These are phyloP conservation scores for Rhodotorula kratochvilovae DNA, from an alignment of 768 basidiomycete genomes.

Conservation along the genomic window DNA sequence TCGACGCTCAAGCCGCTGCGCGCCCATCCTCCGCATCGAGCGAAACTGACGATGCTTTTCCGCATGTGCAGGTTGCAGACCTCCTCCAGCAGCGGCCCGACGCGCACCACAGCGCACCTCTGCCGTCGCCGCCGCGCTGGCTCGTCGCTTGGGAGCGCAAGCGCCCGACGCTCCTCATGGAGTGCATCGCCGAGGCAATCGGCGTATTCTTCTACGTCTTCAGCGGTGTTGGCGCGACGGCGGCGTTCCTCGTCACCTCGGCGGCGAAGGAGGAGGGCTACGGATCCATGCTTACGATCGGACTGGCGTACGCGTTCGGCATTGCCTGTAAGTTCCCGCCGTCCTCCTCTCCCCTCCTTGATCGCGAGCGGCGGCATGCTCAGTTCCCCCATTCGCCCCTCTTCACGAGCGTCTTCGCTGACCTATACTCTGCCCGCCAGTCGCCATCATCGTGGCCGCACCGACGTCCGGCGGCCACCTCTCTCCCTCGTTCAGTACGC, in stretches of 20 bases:
- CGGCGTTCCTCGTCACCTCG: slow-evolving; percentile 51
- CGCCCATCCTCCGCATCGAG: no score
- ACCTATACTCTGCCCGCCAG: background rate
- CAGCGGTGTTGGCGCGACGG: slow-evolving; percentile 58
- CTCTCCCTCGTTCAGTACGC: slow-evolving; percentile 58
- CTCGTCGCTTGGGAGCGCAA: slow-evolving; percentile 27
- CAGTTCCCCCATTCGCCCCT: no score
- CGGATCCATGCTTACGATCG: slow-evolving; percentile 59
- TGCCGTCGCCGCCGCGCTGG: slow-evolving; percentile 14
- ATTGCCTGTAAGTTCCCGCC: slow-evolving; percentile 50
- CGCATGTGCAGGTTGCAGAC: slow-evolving; percentile 13
- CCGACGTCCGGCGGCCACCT: slow-evolving; percentile 60
- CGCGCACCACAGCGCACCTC: slow-evolving; percentile 12
- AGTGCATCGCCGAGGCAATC: slow-evolving; percentile 63
- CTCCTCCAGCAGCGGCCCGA: slow-evolving; percentile 4
- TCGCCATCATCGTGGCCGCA: slow-evolving; percentile 57
- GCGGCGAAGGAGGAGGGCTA: slow-evolving; percentile 51
- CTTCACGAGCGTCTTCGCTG: no score
- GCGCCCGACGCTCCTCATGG: slow-evolving; percentile 45
- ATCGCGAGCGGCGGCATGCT: no score
- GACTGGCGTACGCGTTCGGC: slow-evolving; percentile 59
- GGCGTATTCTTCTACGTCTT: slow-evolving; percentile 50
- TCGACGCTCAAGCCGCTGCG: no score
- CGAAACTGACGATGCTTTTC: background rate
- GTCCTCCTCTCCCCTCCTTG: background rate